Base-by-base conservation (phyloP, 2,329 filamentous ascomycete species). In the Fusarium anthophilum region DNA sequence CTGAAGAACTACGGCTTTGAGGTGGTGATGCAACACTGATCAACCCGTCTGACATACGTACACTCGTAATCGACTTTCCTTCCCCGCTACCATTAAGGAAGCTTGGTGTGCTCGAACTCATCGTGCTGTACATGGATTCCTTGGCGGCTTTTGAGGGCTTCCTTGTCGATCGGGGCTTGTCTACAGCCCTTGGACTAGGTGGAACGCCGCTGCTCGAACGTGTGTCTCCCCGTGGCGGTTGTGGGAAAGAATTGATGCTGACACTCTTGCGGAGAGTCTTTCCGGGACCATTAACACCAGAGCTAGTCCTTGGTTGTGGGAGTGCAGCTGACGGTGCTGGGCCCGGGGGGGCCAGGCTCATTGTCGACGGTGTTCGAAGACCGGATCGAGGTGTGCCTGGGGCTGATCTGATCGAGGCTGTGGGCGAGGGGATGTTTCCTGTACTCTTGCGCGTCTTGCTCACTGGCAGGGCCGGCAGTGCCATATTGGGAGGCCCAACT, bases 201-300 rank as follows among this genome's bases (percentile, higher is more conserved):
- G 89, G 93, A 64, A 91, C 85, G 83, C 88, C 94, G 77, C 85
- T 85, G 54, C 86, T 84, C 57, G 58, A 59, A 74, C 89, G 87
- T 61, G 84, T 87, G 61, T 88, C 87, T 54, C 91, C 90, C 75
- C 91, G 91, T 20, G 96, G 96, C 20, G 96, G 96, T 74, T 97
- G 93, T 37, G 96, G 96, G 79, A 98, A 98, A 2, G 94, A 92
- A 80, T 95, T 96, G 79, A 98, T 97, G 86, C 95, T 98, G 79
- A 97, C 92, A 2, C 93, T 93, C 83, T 97, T 97, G 71, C 95
- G 91, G 63, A 98, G 83, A 3, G 91, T 90, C 82, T 92, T 95
- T 32, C 91, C 90, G 10, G 89, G 85, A 38, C 85, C 85, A 70
- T 89, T 91, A 20, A 90, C 83, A 41, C 85, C 86, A 14, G 90